phyloP scores from a whole-genome alignment of 495 filamentous ascomycete genomes.

The Pseudomonodictys pantanalensis region DNA sequence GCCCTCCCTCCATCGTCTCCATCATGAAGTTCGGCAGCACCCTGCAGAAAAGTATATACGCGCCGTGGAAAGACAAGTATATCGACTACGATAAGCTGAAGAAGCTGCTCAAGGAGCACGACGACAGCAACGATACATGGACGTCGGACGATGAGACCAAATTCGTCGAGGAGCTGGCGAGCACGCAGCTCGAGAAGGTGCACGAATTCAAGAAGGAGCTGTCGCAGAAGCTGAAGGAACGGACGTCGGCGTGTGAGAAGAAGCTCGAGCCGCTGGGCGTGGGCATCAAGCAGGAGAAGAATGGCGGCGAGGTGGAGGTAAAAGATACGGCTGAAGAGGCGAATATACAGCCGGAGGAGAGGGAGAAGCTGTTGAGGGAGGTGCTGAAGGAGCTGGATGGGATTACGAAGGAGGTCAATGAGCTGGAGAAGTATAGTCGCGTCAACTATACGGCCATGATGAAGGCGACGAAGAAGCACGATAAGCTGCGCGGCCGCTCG shows the following conservation, averaged over 20 bases:
- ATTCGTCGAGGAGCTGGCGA: constrained; percentile 93
- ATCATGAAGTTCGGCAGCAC: constrained; percentile 90
- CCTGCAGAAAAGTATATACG: constrained; percentile 71
- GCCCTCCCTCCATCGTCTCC: neutral
- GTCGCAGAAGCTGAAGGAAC: constrained; percentile 66
- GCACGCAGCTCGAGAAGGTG: constrained; percentile 93
- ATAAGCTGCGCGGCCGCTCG: constrained; percentile 71
- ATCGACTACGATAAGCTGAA: constrained; percentile 95
- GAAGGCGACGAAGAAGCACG: constrained; percentile 98
- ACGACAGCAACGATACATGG: constrained; percentile 61
- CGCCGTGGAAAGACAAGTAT: constrained; percentile 89
- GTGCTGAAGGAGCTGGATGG: constrained; percentile 74
- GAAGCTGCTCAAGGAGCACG: constrained; percentile 69
- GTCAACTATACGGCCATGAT: constrained; percentile 97
- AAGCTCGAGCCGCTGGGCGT: constrained; percentile 50
- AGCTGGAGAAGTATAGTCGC: constrained; percentile 90
- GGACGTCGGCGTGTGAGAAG: constrained; percentile 59
- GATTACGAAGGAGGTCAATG: constrained; percentile 86
- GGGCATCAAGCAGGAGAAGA: constrained; percentile 37
- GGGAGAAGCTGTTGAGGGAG: constrained; percentile 58
- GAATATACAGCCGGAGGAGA: constrained; percentile 40
- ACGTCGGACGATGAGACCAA: constrained; percentile 91
- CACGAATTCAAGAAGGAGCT: constrained; percentile 80
- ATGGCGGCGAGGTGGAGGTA: constrained; percentile 30
- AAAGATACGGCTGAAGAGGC: constrained; percentile 40